These are phyloP conservation scores for Nemania diffusa DNA, from an alignment of 2,329 filamentous ascomycete species.

Conservation along the genomic window DNA sequence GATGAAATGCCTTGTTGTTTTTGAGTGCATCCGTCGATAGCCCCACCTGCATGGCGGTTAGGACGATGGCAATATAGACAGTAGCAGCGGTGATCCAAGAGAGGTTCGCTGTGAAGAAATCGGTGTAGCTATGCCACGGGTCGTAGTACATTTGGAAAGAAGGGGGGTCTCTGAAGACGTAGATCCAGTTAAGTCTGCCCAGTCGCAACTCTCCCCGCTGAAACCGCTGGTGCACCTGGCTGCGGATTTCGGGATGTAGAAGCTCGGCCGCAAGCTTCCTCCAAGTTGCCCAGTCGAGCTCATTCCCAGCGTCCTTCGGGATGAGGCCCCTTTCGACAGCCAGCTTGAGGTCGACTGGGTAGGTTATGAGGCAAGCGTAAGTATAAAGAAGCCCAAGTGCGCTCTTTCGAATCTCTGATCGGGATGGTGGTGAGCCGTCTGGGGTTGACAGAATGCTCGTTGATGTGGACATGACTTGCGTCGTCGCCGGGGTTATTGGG, in stretches of 20 bases:
- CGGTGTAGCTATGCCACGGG: background rate
- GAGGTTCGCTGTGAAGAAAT: background rate
- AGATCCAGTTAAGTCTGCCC: constrained; percentile 1
- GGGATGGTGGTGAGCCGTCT: background rate
- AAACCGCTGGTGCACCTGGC: constrained; percentile 3
- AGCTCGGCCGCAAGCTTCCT: background rate
- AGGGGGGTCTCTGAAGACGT: background rate
- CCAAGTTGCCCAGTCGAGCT: constrained; percentile 10
- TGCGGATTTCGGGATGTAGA: background rate
- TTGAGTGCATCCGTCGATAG: constrained; percentile 51
- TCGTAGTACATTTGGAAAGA: background rate
- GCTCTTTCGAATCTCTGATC: background rate
- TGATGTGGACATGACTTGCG: background rate
- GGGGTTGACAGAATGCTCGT: background rate
- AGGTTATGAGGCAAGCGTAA: constrained; percentile 2
- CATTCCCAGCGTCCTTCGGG: background rate
- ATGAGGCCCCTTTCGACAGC: constrained; percentile 1
- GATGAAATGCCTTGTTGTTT: constrained; percentile 53
- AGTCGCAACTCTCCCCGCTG: constrained; percentile 7
- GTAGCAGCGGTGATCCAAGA: constrained; percentile 49
- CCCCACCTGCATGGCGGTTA: constrained; percentile 63
- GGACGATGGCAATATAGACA: constrained; percentile 57
- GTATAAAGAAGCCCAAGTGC: constrained; percentile 6
- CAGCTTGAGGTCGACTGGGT: background rate
- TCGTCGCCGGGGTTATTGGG: background rate